phyloP scores from a whole-genome alignment of 176 grass and related monocot species.

The Guadua angustifolia region DNA sequence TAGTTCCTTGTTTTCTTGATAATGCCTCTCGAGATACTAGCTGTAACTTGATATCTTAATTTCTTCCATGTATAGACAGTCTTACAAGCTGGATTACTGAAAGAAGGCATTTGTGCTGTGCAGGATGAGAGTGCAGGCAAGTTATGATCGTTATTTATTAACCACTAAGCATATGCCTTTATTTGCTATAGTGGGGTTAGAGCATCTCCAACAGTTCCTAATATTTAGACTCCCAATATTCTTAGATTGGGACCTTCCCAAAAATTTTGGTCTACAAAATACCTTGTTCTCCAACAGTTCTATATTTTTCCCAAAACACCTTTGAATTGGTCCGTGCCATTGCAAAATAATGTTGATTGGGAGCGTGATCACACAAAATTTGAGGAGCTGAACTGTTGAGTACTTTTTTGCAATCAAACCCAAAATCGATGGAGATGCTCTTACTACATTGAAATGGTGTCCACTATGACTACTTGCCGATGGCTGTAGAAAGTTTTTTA shows the following conservation, averaged over 20 bases:
- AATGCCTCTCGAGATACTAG: conserved; percentile 27
- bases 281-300: no score
- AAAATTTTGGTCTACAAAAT: no score
- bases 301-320: no score
- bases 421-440: no score
- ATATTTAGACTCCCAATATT: no score
- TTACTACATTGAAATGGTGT: conserved; percentile 28
- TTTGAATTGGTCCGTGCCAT: no score
- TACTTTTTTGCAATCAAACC: no score
- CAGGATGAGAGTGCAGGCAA: conserved; percentile 98
- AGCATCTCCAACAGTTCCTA: no score
- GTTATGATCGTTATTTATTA: conserved; percentile 35
- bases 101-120: conserved; percentile 88
- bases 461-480: not conserved
- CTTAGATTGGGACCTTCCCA: no score
- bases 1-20: conserved; percentile 21
- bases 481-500: conserved; percentile 12
- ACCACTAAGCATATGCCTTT: conserved; percentile 23
- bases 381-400: no score
- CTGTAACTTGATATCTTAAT: conserved; percentile 31
- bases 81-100: conserved; percentile 80
- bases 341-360: no score
- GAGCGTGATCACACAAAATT: no score
- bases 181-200: conserved; percentile 20
- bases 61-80: conserved; percentile 60